Conservation (phyloP, 164 flowering plant species). For the Umbilicus rupestris region DNA sequence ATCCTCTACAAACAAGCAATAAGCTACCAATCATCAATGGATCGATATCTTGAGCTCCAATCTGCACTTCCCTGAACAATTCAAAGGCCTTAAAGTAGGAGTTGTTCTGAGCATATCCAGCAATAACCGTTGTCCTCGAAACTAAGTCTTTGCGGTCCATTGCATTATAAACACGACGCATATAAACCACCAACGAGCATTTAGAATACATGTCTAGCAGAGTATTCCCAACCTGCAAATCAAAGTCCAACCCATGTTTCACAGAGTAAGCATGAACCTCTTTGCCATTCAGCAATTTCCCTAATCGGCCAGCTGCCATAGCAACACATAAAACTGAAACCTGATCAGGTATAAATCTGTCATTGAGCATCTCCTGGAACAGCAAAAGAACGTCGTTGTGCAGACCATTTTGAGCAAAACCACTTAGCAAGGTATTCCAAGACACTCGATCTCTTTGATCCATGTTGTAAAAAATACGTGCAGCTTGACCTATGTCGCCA, state of each 20-base stretch:
- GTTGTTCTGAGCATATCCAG: conserved; percentile 57
- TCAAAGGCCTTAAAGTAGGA: conserved; percentile 32
- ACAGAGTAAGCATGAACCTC: conserved; percentile 71
- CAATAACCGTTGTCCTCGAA: conserved; percentile 66
- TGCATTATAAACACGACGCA: conserved; percentile 35
- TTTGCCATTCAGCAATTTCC: conserved; percentile 47
- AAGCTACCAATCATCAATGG: conserved; percentile 61
- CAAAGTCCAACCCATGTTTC: conserved; percentile 39
- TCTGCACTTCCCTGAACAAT: conserved; percentile 35
- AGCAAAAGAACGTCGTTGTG: conserved; percentile 44
- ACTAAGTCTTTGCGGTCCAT: conserved; percentile 49
- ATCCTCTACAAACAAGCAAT: conserved; percentile 46
- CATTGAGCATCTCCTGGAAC: conserved; percentile 36
- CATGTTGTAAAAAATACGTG: conserved; percentile 31
- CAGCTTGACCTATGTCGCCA: conserved; percentile 40
- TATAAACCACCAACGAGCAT: conserved; percentile 34
- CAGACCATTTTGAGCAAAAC: conserved; percentile 55
- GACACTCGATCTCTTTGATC: conserved; percentile 49
- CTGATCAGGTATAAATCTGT: conserved; percentile 40
- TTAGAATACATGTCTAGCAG: conserved; percentile 80
- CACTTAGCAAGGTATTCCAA: conserved; percentile 76
- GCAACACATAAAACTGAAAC: conserved; percentile 41
- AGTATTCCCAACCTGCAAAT: conserved; percentile 60
- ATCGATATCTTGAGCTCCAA: conserved; percentile 39
- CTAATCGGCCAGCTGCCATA: conserved; percentile 50